These are phyloP conservation scores for Polyporus tsugae DNA, from an alignment of 1,284 basidiomycete genomes.

Conservation along the genomic window DNA sequence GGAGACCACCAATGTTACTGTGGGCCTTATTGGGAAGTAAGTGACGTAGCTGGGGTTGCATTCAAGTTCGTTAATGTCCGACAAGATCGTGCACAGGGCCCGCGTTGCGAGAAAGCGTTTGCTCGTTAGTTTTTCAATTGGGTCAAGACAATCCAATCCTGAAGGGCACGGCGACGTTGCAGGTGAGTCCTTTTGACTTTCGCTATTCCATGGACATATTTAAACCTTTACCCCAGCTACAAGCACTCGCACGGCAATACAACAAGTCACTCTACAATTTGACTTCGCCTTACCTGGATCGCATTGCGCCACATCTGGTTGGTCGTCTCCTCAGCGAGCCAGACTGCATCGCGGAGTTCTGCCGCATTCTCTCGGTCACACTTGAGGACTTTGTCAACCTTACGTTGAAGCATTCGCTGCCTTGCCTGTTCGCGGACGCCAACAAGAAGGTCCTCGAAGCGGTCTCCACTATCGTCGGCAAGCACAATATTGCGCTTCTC, in stretches of 20 bases:
- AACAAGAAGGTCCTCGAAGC: slow-evolving; percentile 55
- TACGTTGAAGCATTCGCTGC: slow-evolving; percentile 74
- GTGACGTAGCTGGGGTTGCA: slow-evolving; percentile 36
- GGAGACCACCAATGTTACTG: slow-evolving; percentile 68
- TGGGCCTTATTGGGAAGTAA: slow-evolving; percentile 72
- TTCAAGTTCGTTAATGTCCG: neutral
- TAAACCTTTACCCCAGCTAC: slow-evolving; percentile 54
- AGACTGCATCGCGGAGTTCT: slow-evolving; percentile 64
- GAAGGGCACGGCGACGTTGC: slow-evolving; percentile 73
- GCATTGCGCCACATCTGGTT: slow-evolving; percentile 75
- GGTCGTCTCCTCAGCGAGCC: slow-evolving; percentile 67
- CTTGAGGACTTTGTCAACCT: slow-evolving; percentile 72
- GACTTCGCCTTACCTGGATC: slow-evolving; percentile 73
- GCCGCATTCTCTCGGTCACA: slow-evolving; percentile 65
- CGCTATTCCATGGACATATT: neutral
- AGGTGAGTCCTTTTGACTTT: slow-evolving; percentile 53
- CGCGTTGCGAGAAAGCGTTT: slow-evolving; percentile 67
- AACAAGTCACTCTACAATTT: slow-evolving; percentile 77
- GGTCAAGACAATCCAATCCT: slow-evolving; percentile 73
- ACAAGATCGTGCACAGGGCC: slow-evolving; percentile 58
- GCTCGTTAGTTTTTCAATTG: slow-evolving; percentile 73
- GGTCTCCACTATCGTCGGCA: slow-evolving; percentile 49
- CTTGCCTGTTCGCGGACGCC: slow-evolving; percentile 71
- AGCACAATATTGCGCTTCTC: slow-evolving; percentile 57
- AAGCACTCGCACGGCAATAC: slow-evolving; percentile 62